Percentiles rank a stretch among this genome's conserved stretches.
Evolutionary conservation across 345 rosid genomes (phyloP).

Genomic region (Populus davidiana): DNA sequence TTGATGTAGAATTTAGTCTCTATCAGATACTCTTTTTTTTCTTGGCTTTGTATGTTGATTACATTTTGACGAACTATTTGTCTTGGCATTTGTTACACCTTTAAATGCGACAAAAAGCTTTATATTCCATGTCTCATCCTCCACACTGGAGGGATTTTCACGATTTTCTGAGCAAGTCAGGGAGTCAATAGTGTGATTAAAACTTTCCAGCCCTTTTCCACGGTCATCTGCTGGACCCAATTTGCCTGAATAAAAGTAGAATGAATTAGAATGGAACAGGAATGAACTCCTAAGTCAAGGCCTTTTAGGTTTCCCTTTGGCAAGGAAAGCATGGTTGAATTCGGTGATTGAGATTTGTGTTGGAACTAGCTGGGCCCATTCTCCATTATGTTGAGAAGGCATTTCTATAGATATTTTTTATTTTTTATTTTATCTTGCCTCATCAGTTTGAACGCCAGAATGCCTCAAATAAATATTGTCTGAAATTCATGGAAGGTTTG

Average conservation of each 20-base stretch:
- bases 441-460: conserved; percentile 12
- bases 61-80: not conserved
- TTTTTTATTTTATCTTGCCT: conserved; percentile 2
- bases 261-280: not conserved
- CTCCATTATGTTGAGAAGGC: not conserved
- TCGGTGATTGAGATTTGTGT: not conserved
- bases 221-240: not conserved
- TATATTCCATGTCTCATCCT: not conserved
- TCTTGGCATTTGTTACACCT: not conserved
- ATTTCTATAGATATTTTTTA: not conserved
- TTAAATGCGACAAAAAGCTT: not conserved
- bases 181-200: not conserved
- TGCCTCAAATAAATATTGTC: not conserved
- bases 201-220: not conserved
- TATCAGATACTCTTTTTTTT: not conserved
- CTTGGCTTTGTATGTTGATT: not conserved
- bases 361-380: not conserved
- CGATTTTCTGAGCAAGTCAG: not conserved
- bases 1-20: not conserved
- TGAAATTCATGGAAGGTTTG: not conserved
- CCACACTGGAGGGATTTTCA: not conserved
- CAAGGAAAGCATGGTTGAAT: conserved; percentile 4
- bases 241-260: not conserved
- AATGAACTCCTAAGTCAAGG: not conserved
- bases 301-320: not conserved